Percentiles rank a stretch among this genome's conserved stretches.
These are phyloP conservation scores for Ascochyta fabae DNA, from an alignment of 2,329 filamentous ascomycete genomes.

Conservation along the genomic window DNA sequence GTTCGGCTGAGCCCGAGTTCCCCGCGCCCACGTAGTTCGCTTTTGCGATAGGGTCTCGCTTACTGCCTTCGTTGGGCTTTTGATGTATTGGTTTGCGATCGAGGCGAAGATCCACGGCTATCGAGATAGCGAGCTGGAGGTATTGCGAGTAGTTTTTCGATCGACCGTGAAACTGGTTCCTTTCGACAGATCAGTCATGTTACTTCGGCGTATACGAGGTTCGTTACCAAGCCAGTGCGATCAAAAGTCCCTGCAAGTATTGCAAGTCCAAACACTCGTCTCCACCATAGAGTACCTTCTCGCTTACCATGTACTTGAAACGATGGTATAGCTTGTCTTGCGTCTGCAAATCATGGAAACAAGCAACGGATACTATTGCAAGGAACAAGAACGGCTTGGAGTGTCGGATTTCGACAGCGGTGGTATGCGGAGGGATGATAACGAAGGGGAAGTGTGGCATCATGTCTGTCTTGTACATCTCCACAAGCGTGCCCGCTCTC, in stretches of 20 bases:
- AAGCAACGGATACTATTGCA: constrained; percentile 35
- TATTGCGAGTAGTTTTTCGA: constrained; percentile 42
- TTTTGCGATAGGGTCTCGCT: constrained; percentile 31
- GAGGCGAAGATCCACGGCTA: constrained; percentile 41
- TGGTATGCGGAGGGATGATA: constrained; percentile 34
- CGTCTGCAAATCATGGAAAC: constrained; percentile 42
- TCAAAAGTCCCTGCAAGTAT: constrained; percentile 38
- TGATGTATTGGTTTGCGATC: constrained; percentile 33
- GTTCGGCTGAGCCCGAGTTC: constrained; percentile 49
- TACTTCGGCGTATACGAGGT: not conserved
- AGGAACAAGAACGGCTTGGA: constrained; percentile 41
- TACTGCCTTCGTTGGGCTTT: constrained; percentile 26
- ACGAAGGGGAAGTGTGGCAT: constrained; percentile 50
- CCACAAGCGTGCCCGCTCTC: constrained; percentile 35
- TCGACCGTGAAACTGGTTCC: constrained; percentile 42
- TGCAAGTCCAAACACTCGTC: constrained; percentile 35
- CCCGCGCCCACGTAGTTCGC: constrained; percentile 8
- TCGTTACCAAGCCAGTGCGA: too few relatives aligned
- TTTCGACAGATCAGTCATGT: constrained; percentile 13
- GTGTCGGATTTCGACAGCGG: constrained; percentile 34
- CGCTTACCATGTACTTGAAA: constrained; percentile 39
- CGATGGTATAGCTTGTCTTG: constrained; percentile 44
- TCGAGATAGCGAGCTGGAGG: constrained; percentile 39
- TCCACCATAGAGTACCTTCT: constrained; percentile 40
- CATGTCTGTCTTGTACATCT: constrained; percentile 45